Evolutionary conservation across 208 protist genomes (phyloP).

Genomic region (Acanthamoeba royreba): DNA sequence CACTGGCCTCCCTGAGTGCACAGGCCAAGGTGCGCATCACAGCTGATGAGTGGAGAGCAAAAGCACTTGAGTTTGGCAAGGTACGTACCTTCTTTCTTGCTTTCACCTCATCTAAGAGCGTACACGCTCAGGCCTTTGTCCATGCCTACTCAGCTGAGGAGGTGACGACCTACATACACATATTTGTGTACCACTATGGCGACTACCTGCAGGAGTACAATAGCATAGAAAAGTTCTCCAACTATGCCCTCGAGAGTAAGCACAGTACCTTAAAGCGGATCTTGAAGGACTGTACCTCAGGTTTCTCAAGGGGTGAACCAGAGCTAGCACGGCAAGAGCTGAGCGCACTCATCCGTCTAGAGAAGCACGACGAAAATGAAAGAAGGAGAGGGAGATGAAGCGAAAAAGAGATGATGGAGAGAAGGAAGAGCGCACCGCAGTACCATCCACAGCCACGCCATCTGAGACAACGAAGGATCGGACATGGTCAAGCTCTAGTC

Average conservation of each 20-base stretch:
- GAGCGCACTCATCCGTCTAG: neutral
- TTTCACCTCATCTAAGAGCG: too few relatives aligned
- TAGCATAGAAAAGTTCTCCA: neutral
- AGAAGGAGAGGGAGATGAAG: neutral
- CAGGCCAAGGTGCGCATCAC: neutral
- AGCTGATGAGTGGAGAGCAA: neutral
- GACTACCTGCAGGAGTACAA: neutral
- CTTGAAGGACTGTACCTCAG: neutral
- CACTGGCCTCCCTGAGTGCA: neutral
- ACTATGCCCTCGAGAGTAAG: neutral
- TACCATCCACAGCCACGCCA: neutral
- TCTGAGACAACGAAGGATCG: neutral
- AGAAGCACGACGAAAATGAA: too few relatives aligned
- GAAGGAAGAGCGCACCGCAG: neutral
- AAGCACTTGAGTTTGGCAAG: neutral
- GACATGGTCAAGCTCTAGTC: neutral
- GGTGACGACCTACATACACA: constrained; percentile 24
- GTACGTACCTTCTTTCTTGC: too few relatives aligned
- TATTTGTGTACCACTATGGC: constrained; percentile 34
- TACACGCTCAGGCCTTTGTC: too few relatives aligned
- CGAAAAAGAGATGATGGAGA: neutral
- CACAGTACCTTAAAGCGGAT: neutral
- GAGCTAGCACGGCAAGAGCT: neutral
- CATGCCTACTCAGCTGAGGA: neutral
- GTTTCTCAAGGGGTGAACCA: neutral